phyloP scores from a whole-genome alignment of 306 rosid genomes.

The Cicer yamashitae region DNA sequence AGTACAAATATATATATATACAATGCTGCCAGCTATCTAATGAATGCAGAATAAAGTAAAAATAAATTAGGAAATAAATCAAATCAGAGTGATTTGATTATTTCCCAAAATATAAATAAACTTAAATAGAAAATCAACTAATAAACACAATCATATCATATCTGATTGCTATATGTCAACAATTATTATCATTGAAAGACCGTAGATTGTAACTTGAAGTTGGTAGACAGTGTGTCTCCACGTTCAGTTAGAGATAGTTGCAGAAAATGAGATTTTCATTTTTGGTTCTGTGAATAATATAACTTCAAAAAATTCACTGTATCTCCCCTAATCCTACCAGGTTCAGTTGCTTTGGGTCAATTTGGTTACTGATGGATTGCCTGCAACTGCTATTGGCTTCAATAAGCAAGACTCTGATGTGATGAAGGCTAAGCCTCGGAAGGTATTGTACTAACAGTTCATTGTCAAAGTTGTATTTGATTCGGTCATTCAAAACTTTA shows the following conservation, averaged over 20 bases:
- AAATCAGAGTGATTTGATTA: too few species aligned
- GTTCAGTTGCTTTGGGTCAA: conserved; percentile 99
- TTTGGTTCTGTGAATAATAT: conserved; percentile 36
- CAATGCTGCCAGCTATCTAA: too few species aligned
- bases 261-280: conserved; percentile 22
- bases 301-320: conserved; percentile 3
- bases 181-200: conserved; percentile 31
- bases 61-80: too few species aligned
- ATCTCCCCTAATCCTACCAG: conserved; percentile 52
- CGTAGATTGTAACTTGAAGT: conserved; percentile 20
- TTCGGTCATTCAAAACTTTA: conserved; percentile 26
- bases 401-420: conserved; percentile 97
- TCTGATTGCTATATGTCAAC: too few species aligned
- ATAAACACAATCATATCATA: too few species aligned
- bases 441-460: conserved; percentile 59
- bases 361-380: conserved; percentile 96
- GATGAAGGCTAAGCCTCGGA: conserved; percentile 93
- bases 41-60: too few species aligned
- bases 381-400: conserved; percentile 99
- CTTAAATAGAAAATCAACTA: too few species aligned
- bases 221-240: conserved; percentile 6
- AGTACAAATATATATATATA: too few species aligned
- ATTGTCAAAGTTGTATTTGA: conserved; percentile 31
- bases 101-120: too few species aligned
- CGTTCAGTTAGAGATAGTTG: conserved; percentile 24